Evolutionary conservation across 1,139 yeast species (phyloP), one percentile per base, ranked within the genome.

Genomic region (Geotrichum citri-aurantii): DNA sequence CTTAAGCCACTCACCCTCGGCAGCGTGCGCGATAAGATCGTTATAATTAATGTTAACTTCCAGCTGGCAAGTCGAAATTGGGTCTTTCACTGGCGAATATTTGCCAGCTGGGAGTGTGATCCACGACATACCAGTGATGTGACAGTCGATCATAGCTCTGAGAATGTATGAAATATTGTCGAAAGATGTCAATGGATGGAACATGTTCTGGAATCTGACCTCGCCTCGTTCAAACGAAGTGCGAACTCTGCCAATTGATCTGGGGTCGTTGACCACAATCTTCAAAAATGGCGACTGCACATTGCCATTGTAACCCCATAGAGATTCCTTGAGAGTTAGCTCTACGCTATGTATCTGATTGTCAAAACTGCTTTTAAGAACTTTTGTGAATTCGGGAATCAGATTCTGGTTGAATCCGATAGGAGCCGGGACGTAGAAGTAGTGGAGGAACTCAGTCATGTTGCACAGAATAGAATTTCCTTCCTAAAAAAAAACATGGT

Each of bases 111-210:
- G 98, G 26, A 93, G 78, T 0, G 97, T 88, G 50, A 95, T 79
- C 99, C 99, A 95, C 27, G 96, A 88, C 99, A 95, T 93, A 52
- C 99, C 99, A 0, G 93, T 88, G 62, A 75, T 71, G 56, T 86
- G 82, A 72, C 96, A 86, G 73, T 95, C 99, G 56, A 93, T 84
- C 96, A 95, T 91, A 71, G 92, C 77, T 65, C 99, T 79, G 62
- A 95, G 73, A 54, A 90, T 79, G 71, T 87, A 95, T 60, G 91
- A 90, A 63, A 95, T 84, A 69, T 93, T 95, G 72, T 95, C 99
- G 70, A 86, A 95, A 0, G 97, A 83, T 64, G 86, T 84, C 50
- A 82, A 77, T n/a, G 65, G 64, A 55, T 66, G 59, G 71, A 87
- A 86, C 57, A 82, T 73, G 55, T 79, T 81, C 57, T 85, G 84